Conservation (phyloP, 1,139 yeast genomes). For the Insectozyma bohioensis region DNA sequence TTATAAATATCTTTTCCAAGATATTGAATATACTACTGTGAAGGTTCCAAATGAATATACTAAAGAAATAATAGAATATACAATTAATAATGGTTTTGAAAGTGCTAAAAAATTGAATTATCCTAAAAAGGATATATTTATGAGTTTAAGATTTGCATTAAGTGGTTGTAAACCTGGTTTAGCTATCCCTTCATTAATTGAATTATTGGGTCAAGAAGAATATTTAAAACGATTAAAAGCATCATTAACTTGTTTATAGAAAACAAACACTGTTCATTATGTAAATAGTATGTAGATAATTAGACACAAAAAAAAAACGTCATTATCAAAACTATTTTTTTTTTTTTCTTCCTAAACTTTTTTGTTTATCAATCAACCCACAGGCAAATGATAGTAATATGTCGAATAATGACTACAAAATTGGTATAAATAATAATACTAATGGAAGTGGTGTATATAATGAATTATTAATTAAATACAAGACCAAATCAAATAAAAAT, state of each 20-base stretch:
- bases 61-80: slow-evolving; percentile 6
- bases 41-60: slow-evolving; percentile 13
- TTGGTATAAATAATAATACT: too few species aligned
- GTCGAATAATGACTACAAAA: too few species aligned
- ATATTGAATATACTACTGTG: slow-evolving; percentile 30
- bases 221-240: slow-evolving; percentile 33
- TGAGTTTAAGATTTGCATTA: slow-evolving; percentile 66
- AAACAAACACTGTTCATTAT: not conserved
- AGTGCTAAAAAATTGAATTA: slow-evolving; percentile 15
- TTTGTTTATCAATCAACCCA: too few species aligned
- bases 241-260: not conserved
- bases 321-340: too few species aligned
- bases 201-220: slow-evolving; percentile 54
- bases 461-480: slow-evolving; percentile 3
- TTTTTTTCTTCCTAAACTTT: too few species aligned
- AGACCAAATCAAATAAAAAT: slow-evolving; percentile 8
- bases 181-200: slow-evolving; percentile 59
- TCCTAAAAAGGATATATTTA: slow-evolving; percentile 47
- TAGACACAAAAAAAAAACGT: not conserved
- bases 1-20: slow-evolving; percentile 51
- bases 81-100: slow-evolving; percentile 17
- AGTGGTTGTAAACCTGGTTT: slow-evolving; percentile 74
- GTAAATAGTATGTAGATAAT: not conserved
- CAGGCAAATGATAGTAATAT: too few species aligned
- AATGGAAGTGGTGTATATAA: too few species aligned